A percentile compares a stretch with the other conserved stretches of the same genome.
Evolutionary conservation across 768 basidiomycete genomes (phyloP).

Genomic region (Dentipellis fragilis): DNA sequence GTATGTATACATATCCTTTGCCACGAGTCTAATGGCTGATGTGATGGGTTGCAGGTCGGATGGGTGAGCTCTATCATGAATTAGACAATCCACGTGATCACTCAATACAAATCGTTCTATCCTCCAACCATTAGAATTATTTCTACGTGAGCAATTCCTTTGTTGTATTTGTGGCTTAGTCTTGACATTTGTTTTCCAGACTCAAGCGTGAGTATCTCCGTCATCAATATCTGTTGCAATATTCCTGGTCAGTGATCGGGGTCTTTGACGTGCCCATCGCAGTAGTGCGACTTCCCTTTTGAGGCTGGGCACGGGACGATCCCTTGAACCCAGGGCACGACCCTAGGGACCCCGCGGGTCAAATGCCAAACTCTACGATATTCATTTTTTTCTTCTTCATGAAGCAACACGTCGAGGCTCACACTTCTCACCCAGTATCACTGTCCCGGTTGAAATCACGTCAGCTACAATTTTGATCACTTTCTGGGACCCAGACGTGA

Average conservation of each 20-base stretch:
- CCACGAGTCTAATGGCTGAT: neutral
- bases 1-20: constrained; percentile 12
- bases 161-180: constrained; percentile 11
- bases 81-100: neutral
- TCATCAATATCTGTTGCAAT: no score
- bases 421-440: constrained; percentile 25
- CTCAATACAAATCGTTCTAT: neutral
- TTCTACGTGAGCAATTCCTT: constrained; percentile 33
- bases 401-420: no score
- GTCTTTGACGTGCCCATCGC: no score
- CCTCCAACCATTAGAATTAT: constrained; percentile 41
- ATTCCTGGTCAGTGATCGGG: neutral
- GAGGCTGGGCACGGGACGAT: no score
- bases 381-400: no score
- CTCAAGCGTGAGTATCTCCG: constrained; percentile 21
- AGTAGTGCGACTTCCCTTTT: no score
- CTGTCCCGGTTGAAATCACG: constrained; percentile 65
- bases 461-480: constrained; percentile 60
- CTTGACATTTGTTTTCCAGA: constrained; percentile 5
- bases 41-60: constrained; percentile 12
- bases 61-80: constrained; percentile 17
- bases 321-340: no score
- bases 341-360: no score
- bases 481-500: constrained; percentile 61
- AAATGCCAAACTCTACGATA: no score